Base-by-base conservation (phyloP, 139 green algal species). In the Limnomonas spitsbergensis region DNA sequence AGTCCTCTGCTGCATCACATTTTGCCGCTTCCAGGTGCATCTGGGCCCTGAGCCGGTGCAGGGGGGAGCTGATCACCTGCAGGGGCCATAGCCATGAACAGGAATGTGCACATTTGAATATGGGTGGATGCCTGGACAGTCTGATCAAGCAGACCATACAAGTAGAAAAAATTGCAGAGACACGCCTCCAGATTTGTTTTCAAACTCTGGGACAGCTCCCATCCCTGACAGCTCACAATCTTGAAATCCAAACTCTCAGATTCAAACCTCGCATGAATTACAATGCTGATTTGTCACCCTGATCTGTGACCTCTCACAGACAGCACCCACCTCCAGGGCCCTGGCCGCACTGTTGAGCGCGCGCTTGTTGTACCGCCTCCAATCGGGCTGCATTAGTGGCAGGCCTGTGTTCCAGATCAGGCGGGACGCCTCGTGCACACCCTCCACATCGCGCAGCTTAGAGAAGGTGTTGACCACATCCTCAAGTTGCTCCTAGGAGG, bases 1-100 rank as follows among this genome's bases (percentile, higher is more conserved):
- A 72, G 53, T 91, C 89, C 27, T 85, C 82, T 1, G 81, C 85
- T 4, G 84, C 81, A 31, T 93, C 87, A 52, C 81, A 83, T 71
- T 88, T 89, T 1, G 85, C 89, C 2, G 86, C 61, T 80, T 93
- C 89, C 52, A 93, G 75, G 75, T 91, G 89, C 67, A 93, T 79
- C 53, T 74, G 40, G 36, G 83, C 82, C 34, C 87, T 73, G 66
- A 91, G 82, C 26, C 80, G 71, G 1, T 85, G 75, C 34, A 90
- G 73, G 2, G 85, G 89, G 1, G 79, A 88, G 27, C 61, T 53
- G 2, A 88, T 78, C n/a, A 79, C 78, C 71, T 86, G 80, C 72
- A 93, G 73, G 3, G 89, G 87, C 26, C 81, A n/a, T n/a, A n/a
- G n/a, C n/a, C n/a, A n/a, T n/a, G n/a, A n/a, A n/a, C n/a, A n/a